Base-by-base conservation (phyloP, 2,329 filamentous ascomycete genomes). In the Thelonectria olida region DNA sequence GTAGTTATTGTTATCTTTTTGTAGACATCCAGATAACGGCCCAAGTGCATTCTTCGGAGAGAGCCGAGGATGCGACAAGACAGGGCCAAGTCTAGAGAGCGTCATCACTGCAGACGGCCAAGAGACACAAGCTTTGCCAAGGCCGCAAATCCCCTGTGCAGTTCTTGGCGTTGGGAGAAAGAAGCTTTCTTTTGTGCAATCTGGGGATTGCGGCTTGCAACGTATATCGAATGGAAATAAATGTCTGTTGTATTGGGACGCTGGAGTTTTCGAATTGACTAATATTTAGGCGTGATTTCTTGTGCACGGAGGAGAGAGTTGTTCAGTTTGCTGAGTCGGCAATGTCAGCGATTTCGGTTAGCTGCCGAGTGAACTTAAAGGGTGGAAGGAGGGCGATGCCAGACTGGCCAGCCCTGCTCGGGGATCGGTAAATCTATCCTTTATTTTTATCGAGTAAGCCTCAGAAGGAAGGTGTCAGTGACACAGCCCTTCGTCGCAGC, bases 121-220 rank as follows among this genome's bases (percentile, higher is more conserved):
- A 60, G 59, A 61, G 55, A 66, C 60, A 70, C 66, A 73, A 73
- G 71, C 71, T 73, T 73, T 72, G 71, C 71, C 75, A 72, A 76
- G 73, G 67, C 65, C 42, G 34, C 41, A 28, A 31, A 27, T 52
- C 56, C 47, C 61, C 49, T 63, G 59, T 54, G 62, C 60, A 66
- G 68, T 44, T 34, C 67, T 71, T 71, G 69, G 69, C 69, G 56
- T 20, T 51, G 59, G 47, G 51, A 67, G 25, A n/a, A n/a, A 15
- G 23, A 70, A 65, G 68, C 67, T 67, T 70, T 36, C 25, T n/a
- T 6, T 17, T 39, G 31, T 13, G 15, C 12, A 34, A 39, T 39
- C 42, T 61, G 28, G 38, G 48, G 63, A 8, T 57, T 61, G 41
- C 47, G 44, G 27, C 55, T 59, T 45, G 55, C 54, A 50, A 63